These are phyloP conservation scores for Draba incana DNA, from an alignment of 345 rosid genomes.

Conservation along the genomic window DNA sequence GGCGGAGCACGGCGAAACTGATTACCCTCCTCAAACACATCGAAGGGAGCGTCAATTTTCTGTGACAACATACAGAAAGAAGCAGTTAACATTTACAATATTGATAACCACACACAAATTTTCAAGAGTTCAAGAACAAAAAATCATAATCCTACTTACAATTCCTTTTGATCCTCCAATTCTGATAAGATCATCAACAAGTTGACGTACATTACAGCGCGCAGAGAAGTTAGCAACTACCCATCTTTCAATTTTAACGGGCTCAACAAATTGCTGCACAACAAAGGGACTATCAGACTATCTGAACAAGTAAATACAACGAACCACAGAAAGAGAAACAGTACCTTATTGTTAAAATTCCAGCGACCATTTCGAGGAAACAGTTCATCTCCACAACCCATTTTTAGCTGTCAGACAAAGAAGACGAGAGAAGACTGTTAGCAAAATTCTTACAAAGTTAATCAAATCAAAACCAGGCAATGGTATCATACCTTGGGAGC, in stretches of 20 bases:
- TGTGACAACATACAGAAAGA: conserved; percentile 27
- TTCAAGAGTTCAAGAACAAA: background rate
- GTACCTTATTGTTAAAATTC: conserved; percentile 93
- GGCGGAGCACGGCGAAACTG: conserved; percentile 62
- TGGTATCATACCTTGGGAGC: conserved; percentile 69
- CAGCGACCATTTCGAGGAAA: conserved; percentile 82
- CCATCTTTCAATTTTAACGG: conserved; percentile 71
- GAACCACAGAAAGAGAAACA: background rate
- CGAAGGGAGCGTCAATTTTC: conserved; percentile 60
- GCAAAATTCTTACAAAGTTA: background rate
- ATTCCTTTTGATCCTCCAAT: conserved; percentile 82
- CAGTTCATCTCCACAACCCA: conserved; percentile 80
- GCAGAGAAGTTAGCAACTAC: conserved; percentile 86
- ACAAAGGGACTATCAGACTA: conserved; percentile 15
- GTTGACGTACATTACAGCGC: conserved; percentile 62
- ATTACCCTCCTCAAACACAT: conserved; percentile 61
- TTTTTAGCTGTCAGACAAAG: conserved; percentile 58
- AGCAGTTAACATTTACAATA: conserved; percentile 11
- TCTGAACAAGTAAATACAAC: conserved; percentile 21
- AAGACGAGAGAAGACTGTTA: background rate
- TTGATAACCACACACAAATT: conserved; percentile 19
- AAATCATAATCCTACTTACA: conserved; percentile 51
- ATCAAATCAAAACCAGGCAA: background rate
- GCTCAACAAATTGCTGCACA: conserved; percentile 74
- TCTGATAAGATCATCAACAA: conserved; percentile 56